phyloP scores from a whole-genome alignment of 805 yeast species.

The Candida incommunis region DNA sequence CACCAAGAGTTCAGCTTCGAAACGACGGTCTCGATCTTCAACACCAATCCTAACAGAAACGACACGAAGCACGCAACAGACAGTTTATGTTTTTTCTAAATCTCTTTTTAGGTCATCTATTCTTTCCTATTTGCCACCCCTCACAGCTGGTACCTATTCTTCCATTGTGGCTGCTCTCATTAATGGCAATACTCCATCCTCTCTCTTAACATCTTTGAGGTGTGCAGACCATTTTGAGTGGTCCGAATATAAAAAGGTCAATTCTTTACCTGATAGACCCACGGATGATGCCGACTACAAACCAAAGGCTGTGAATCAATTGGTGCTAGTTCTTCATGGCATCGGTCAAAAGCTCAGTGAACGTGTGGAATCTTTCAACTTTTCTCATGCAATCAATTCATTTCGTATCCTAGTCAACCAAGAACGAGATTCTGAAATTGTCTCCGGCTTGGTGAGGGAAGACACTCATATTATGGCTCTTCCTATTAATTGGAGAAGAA shows the following conservation, averaged over 20 bases:
- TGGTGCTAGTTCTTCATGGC: slow-evolving; percentile 82
- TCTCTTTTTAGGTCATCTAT: background rate
- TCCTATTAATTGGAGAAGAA: slow-evolving; percentile 86
- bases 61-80: slow-evolving; percentile 1
- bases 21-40: no score
- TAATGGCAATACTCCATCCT: slow-evolving; percentile 10
- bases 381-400: slow-evolving; percentile 50
- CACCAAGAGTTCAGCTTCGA: no score
- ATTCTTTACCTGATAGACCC: slow-evolving; percentile 15
- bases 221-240: slow-evolving; percentile 19
- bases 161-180: slow-evolving; percentile 8
- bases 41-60: slow-evolving; percentile 7
- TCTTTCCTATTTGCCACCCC: background rate
- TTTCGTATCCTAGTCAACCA: slow-evolving; percentile 22
- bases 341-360: slow-evolving; percentile 83
- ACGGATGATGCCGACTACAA: slow-evolving; percentile 14
- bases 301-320: slow-evolving; percentile 34
- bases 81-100: background rate
- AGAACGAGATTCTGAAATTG: slow-evolving; percentile 11
- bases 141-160: slow-evolving; percentile 2
- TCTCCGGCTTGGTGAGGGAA: slow-evolving; percentile 9
- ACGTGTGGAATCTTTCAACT: slow-evolving; percentile 67
- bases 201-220: slow-evolving; percentile 12
- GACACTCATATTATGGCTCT: slow-evolving; percentile 24
- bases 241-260: slow-evolving; percentile 16